These are phyloP conservation scores for Hura crepitans DNA, from an alignment of 441 rosid species.

Conservation along the genomic window DNA sequence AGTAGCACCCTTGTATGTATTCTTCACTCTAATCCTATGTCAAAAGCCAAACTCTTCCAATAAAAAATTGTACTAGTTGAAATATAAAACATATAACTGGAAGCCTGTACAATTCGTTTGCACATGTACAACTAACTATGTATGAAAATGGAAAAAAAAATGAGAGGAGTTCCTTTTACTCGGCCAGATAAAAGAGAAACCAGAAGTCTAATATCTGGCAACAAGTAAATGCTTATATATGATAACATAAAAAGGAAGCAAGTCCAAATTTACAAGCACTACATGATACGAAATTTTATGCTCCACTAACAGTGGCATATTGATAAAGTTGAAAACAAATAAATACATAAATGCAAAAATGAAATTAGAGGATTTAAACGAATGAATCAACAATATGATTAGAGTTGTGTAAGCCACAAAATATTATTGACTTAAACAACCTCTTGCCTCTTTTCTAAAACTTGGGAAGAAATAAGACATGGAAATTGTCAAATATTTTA, in stretches of 20 bases:
- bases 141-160: not conserved
- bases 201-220: not conserved
- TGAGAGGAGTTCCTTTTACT: not conserved
- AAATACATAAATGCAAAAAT: not conserved
- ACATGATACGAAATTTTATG: not conserved
- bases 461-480: not conserved
- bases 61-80: not conserved
- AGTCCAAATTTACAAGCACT: not conserved
- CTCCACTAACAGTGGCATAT: not conserved
- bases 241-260: not conserved
- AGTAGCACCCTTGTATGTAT: conserved; percentile 1
- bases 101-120: not conserved
- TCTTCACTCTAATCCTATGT: conserved; percentile 8
- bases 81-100: not conserved
- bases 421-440: not conserved
- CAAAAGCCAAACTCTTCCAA: not conserved
- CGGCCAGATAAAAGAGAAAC: not conserved
- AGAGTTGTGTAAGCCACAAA: not conserved
- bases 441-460: not conserved
- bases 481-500: not conserved
- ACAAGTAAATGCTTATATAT: not conserved
- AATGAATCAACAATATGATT: not conserved
- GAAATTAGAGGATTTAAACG: not conserved
- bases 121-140: not conserved
- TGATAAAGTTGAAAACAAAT: not conserved